Base-by-base conservation (phyloP, 2,329 filamentous ascomycete species). In the Kalmusia sp. region DNA sequence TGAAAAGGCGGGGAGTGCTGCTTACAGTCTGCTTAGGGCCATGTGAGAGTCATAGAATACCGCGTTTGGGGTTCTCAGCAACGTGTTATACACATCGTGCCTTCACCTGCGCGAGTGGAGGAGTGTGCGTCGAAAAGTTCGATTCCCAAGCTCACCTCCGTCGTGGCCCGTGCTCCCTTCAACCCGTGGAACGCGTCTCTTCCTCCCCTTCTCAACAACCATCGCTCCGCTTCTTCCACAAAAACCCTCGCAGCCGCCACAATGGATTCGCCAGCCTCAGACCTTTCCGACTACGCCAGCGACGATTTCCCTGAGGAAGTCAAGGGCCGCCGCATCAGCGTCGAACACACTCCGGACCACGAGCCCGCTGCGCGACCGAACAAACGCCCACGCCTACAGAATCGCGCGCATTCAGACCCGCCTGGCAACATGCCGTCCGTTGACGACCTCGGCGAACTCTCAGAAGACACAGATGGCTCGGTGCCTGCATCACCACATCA, bases 381-480 rank as follows among this genome's bases (percentile, higher is more conserved):
- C 68, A 72, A 73, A 59, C 69, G 69, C n/a, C 66, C 66, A 46
- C 69, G 70, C 37, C 64, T 72, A 28, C 78, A 69, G 67, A 55
- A 63, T 12, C 69, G 63, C 61, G 64, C 68, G 27, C 73, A 55
- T 65, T 70, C 69, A 2, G 65, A 64, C 68, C 75, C 55, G 56
- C 63, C 57, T 41, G 59, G 48, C 41, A 54, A 56, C 28, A 54
- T 58, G 38, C 52, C 58, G 19, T 53, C 57, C 31, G 40, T 52
- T n/a, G 71, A 69, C 19, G 65, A 68, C 37, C 62, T 83, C 62
- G 77, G 86, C 46, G 90, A 92, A 49, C 88, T 98, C 55, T 96
- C 92, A 6, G 92, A 91, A 48, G 95, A 99, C 76, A 96, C 91
- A 44, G 93, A 91, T 28, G 92, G 92, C 73, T 92, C 71, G 82